Conservation (phyloP, 176 grass and related monocot species). For the Panicum miliaceum region DNA sequence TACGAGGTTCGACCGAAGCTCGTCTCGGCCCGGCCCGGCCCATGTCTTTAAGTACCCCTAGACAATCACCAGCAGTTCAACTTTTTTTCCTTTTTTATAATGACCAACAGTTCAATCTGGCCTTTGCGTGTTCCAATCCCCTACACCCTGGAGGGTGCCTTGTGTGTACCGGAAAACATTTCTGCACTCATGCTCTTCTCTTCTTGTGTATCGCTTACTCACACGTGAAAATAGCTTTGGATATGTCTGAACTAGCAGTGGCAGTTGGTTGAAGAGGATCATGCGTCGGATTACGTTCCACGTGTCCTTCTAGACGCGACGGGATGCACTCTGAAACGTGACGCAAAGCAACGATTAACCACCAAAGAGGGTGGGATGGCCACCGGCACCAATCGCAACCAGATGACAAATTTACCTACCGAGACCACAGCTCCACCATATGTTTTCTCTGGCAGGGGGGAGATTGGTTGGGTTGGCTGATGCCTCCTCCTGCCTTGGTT, state of each 20-base stretch:
- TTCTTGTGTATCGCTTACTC: background rate
- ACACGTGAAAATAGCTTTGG: conserved; percentile 17
- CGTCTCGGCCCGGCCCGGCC: background rate
- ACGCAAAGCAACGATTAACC: conserved; percentile 19
- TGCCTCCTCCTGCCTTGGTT: background rate
- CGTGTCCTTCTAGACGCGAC: conserved; percentile 29
- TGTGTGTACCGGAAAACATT: background rate
- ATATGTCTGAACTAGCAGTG: background rate
- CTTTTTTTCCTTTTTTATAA: background rate
- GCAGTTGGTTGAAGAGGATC: background rate
- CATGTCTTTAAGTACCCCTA: background rate
- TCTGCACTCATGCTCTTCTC: background rate
- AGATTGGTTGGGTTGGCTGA: conserved; percentile 28
- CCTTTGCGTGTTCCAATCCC: too few species aligned
- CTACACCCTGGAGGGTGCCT: background rate
- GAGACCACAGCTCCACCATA: conserved; percentile 39
- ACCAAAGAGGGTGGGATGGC: conserved; percentile 9
- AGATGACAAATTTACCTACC: conserved; percentile 30
- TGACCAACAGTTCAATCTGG: background rate
- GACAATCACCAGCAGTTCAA: background rate
- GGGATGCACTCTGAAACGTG: background rate
- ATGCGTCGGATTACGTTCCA: background rate
- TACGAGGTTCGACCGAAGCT: background rate
- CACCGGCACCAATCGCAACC: conserved; percentile 40
- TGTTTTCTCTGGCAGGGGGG: background rate